Base-by-base conservation (phyloP, 129 eudicot species). In the Helichrysum umbraculigerum region DNA sequence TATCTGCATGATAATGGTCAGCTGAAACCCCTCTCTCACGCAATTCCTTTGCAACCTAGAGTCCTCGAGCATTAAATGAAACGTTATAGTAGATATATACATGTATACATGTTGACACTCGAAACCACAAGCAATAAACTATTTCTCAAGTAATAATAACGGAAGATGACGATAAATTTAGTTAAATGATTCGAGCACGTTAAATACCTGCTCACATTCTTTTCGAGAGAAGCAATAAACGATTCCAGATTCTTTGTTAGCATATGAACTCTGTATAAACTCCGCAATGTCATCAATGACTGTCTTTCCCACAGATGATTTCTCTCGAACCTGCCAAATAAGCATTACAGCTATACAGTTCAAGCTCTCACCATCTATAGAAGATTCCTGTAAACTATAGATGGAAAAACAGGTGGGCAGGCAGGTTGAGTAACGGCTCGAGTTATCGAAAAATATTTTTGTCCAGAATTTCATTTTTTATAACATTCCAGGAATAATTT, bases 1-100 rank as follows among this genome's bases (percentile, higher is more conserved):
- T 95, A 85, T 95, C 97, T 52, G 97, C 97, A 82, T 95, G 99
- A 82, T 95, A 95, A 80, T 84, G 82, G 78, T 91, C 93, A 71
- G 99, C 99, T 59, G 91, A 84, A 71, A 95, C 89, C 54, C 94
- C 92, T 70, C 93, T 89, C 72, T 87, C 92, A 56, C 91, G 87
- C 70, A 95, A 79, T 83, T 95, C 99, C 79, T 75, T 84, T 50
- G 97, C 96, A 86, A 95, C 97, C 99, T 95, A 86, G 68, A 78
- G 28, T 81, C 81, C 74, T 54, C 63, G 75, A 61, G 42, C 81
- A 60, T 22, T 58, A 71, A 75, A 67, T 22, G 63, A 71, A 75
- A 67, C 71, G 50, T 42, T 37, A 75, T 37, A 80, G 68, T 80
- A 39, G 56, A 61, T 81, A 81, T 81, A 41, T 60, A 73, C 64